phyloP scores from a whole-genome alignment of 768 basidiomycete species.

The Kwoniella sp. region DNA sequence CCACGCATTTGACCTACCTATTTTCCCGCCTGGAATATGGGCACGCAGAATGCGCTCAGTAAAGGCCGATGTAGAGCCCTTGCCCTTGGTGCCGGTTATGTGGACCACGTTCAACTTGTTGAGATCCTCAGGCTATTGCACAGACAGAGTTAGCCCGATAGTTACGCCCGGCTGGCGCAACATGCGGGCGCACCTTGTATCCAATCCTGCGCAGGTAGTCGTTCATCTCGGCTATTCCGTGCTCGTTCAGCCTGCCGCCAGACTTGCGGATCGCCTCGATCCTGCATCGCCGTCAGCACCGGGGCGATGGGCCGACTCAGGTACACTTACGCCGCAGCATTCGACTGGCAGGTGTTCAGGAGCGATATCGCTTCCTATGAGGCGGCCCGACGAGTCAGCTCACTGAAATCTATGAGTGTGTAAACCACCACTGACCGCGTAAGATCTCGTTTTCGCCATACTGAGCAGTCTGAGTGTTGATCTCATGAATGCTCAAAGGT shows the following conservation, averaged over 20 bases:
- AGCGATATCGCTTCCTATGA: conserved; percentile 51
- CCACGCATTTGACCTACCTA: conserved; percentile 53
- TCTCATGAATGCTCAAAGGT: too few species aligned
- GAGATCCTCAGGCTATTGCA: conserved; percentile 66
- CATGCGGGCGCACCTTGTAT: conserved; percentile 62
- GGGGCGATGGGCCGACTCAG: not conserved
- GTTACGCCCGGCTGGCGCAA: not conserved
- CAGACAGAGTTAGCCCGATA: not conserved
- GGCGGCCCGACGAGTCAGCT: too few species aligned
- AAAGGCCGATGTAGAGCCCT: conserved; percentile 95
- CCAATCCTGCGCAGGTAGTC: conserved; percentile 84
- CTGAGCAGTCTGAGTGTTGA: too few species aligned
- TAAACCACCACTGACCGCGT: too few species aligned
- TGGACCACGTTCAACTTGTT: conserved; percentile 89
- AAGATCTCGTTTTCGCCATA: too few species aligned
- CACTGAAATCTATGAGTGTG: too few species aligned
- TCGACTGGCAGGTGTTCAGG: conserved; percentile 63
- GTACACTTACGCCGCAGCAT: conserved; percentile 65
- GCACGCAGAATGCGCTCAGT: conserved; percentile 75
- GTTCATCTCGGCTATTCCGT: conserved; percentile 80
- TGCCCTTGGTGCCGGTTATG: conserved; percentile 96
- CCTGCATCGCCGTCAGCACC: not conserved
- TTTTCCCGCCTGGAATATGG: conserved; percentile 70
- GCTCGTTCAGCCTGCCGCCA: conserved; percentile 59
- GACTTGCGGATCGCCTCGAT: conserved; percentile 75